Percentiles rank a stretch among this genome's conserved stretches.
phyloP scores from a whole-genome alignment of 208 protist genomes.

The Leishmania guyanensis region DNA sequence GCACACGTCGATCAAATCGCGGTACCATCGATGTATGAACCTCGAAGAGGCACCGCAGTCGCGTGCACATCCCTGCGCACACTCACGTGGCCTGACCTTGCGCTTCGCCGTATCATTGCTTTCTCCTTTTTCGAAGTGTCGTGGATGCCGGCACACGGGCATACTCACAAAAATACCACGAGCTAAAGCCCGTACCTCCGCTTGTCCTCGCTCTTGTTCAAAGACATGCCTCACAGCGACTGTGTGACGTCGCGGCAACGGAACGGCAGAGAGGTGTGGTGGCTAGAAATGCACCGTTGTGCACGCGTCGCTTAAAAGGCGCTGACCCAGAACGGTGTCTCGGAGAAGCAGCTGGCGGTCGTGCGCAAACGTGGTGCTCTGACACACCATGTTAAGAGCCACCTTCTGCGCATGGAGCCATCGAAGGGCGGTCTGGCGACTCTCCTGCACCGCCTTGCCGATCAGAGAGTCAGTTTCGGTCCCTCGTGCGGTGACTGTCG shows the following conservation, averaged over 20 bases:
- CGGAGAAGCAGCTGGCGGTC: conserved; percentile 41
- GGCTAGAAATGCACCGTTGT: not conserved
- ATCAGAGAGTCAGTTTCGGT: not conserved
- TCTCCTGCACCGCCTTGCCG: conserved; percentile 3
- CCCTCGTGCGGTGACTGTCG: not conserved
- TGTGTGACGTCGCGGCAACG: not conserved
- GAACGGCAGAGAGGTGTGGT: not conserved
- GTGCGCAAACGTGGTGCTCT: conserved; percentile 8
- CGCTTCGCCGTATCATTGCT: not conserved
- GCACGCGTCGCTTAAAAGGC: conserved; percentile 25
- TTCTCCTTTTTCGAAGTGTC: conserved; percentile 1
- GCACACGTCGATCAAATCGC: not conserved
- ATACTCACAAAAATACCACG: not conserved
- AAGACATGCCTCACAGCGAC: not conserved
- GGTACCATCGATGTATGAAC: not conserved
- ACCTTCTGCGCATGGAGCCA: conserved; percentile 27
- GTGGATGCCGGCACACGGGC: not conserved
- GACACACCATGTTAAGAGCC: conserved; percentile 26
- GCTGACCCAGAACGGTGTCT: conserved; percentile 35
- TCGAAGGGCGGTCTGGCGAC: conserved; percentile 10
- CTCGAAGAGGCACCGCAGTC: not conserved
- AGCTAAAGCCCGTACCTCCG: not conserved
- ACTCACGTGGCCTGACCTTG: not conserved
- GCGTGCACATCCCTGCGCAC: not conserved
- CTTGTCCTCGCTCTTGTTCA: not conserved